A percentile compares a stretch with the other conserved stretches of the same genome.
Conservation (phyloP, 352 stramenopile genomes). For the Phytophthora vignae region DNA sequence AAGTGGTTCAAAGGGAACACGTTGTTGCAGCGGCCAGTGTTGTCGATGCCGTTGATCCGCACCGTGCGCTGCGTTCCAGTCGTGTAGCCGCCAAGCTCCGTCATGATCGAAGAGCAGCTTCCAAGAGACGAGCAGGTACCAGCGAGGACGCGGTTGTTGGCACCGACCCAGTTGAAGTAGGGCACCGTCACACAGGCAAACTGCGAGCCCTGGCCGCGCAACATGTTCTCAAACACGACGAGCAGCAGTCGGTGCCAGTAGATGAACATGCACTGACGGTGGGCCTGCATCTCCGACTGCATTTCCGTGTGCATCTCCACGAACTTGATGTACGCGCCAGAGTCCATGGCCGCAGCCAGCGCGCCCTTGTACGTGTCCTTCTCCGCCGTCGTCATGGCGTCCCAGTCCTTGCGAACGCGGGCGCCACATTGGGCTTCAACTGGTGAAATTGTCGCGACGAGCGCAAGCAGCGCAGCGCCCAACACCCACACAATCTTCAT, state of each 20-base stretch:
- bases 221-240: no score
- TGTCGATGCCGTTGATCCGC: constrained; percentile 57
- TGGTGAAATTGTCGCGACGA: not conserved
- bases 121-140: constrained; percentile 57
- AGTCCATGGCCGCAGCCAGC: constrained; percentile 61
- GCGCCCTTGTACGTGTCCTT: constrained; percentile 61
- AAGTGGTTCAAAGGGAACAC: constrained; percentile 59
- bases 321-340: constrained; percentile 66
- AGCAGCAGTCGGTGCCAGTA: constrained; percentile 86
- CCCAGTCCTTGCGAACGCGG: constrained; percentile 61
- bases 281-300: constrained; percentile 58
- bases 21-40: constrained; percentile 52
- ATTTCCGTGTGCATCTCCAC: constrained; percentile 75
- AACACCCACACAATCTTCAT: constrained; percentile 24
- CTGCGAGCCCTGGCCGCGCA: constrained; percentile 55
- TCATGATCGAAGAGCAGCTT: constrained; percentile 52
- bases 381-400: constrained; percentile 45
- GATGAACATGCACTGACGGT: constrained; percentile 83
- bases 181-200: constrained; percentile 83
- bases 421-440: constrained; percentile 32
- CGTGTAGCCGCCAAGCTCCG: constrained; percentile 50
- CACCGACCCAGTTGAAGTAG: constrained; percentile 82
- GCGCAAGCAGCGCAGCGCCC: constrained; percentile 9
- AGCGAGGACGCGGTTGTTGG: constrained; percentile 45
- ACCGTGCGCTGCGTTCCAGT: constrained; percentile 35